Percentiles rank a stretch among this genome's conserved stretches.
These are phyloP conservation scores for Grosmannia penicillata DNA, from an alignment of 2,329 filamentous ascomycete genomes.

Conservation along the genomic window DNA sequence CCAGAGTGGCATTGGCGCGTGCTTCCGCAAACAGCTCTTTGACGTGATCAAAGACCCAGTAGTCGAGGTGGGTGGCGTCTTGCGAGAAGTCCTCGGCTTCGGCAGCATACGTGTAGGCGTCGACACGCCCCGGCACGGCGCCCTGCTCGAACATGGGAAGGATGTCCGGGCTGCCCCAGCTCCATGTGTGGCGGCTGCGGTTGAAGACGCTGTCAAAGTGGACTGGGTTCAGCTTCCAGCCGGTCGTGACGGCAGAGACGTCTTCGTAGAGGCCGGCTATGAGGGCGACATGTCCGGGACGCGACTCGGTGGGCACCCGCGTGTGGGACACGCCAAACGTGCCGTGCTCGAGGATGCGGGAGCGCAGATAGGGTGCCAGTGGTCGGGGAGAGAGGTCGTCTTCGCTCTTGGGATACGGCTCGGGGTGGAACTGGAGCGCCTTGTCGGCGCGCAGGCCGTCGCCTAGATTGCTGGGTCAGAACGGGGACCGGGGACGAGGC, in stretches of 20 bases:
- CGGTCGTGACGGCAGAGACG: constrained; percentile 91
- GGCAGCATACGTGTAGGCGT: constrained; percentile 69
- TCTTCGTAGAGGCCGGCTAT: constrained; percentile 97
- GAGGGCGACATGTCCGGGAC: constrained; percentile 89
- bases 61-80: constrained; percentile 67
- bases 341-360: constrained; percentile 71
- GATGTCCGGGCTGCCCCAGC: constrained; percentile 97
- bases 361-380: constrained; percentile 82
- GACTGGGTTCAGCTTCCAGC: constrained; percentile 97
- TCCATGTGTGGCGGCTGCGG: constrained; percentile 91
- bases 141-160: constrained; percentile 92
- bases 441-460: constrained; percentile 96
- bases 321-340: constrained; percentile 98
- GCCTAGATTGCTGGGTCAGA: constrained; percentile 29
- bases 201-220: constrained; percentile 99
- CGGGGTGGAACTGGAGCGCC: constrained; percentile 83
- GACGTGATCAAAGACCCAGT: constrained; percentile 92
- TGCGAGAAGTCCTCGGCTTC: constrained; percentile 85
- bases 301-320: constrained; percentile 88
- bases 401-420: constrained; percentile 59
- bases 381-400: constrained; percentile 58
- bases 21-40: constrained; percentile 75
- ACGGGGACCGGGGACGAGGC: background rate
- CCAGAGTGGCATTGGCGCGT: constrained; percentile 59
- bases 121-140: constrained; percentile 73